phyloP scores from a whole-genome alignment of 352 stramenopile genomes.

The Globisporangium cystogenes region DNA sequence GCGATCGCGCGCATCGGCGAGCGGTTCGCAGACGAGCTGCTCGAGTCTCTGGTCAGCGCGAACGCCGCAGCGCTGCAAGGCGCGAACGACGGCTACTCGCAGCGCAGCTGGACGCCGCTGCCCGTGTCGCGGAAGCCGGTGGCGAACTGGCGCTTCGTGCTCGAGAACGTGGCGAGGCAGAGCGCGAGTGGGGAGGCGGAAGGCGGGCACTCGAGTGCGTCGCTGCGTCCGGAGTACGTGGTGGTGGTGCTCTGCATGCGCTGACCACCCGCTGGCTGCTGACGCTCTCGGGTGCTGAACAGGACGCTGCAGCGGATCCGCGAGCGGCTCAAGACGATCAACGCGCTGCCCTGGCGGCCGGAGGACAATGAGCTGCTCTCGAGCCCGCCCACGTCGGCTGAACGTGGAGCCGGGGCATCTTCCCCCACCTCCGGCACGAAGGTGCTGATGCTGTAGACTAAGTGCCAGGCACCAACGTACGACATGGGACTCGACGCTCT shows the following conservation, averaged over 20 bases:
- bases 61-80: conserved; percentile 48
- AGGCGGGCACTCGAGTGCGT: conserved; percentile 17
- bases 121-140: conserved; percentile 47
- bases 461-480: neutral
- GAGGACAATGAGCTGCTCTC: conserved; percentile 45
- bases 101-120: conserved; percentile 51
- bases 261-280: neutral
- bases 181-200: neutral
- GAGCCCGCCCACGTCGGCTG: neutral
- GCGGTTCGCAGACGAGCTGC: conserved; percentile 34
- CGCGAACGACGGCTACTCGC: conserved; percentile 22
- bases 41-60: conserved; percentile 35
- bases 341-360: conserved; percentile 39
- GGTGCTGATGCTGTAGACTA: neutral
- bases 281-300: neutral
- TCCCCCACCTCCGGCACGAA: neutral
- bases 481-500: neutral
- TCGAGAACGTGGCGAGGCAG: conserved; percentile 37
- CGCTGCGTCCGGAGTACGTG: conserved; percentile 33
- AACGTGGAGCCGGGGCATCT: neutral
- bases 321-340: conserved; percentile 46
- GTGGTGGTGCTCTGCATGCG: neutral
- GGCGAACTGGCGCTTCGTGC: conserved; percentile 67
- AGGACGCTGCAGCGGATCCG: conserved; percentile 62
- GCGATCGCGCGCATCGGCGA: conserved; percentile 24